A percentile compares a stretch with the other conserved stretches of the same genome.
phyloP scores from a whole-genome alignment of 768 basidiomycete species.

The Galerina sulciceps region DNA sequence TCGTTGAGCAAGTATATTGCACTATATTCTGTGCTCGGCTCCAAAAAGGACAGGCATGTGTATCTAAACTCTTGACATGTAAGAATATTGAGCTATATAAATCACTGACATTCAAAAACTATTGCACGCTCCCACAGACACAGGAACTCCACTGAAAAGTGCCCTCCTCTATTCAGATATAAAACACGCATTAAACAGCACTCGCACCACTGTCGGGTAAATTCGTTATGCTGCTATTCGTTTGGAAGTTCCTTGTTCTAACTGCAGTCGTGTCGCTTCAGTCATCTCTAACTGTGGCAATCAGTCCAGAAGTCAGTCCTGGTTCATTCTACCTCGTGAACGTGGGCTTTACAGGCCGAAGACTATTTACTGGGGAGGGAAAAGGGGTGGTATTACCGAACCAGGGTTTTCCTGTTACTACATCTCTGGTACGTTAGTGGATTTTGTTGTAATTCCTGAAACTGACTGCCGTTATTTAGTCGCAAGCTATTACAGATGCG shows the following conservation, averaged over 20 bases:
- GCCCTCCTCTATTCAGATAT: no score
- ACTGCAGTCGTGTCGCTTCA: background rate
- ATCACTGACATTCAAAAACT: no score
- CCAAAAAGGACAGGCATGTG: no score
- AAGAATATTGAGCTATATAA: no score
- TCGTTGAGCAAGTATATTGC: no score
- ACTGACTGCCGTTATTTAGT: background rate
- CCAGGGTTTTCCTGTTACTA: slow-evolving; percentile 1
- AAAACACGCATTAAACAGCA: no score
- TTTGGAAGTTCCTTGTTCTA: background rate
- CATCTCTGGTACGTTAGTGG: background rate
- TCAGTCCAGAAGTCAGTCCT: slow-evolving; percentile 3
- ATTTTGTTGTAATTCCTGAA: background rate
- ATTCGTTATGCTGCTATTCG: background rate
- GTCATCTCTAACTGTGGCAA: background rate
- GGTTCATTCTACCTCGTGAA: slow-evolving; percentile 7
- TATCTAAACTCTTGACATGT: no score
- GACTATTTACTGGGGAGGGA: background rate
- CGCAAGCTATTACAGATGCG: background rate
- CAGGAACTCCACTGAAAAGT: no score
- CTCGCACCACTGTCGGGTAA: no score
- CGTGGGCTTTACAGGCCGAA: background rate
- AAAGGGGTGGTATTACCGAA: background rate
- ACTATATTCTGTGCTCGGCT: no score
- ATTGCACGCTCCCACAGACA: no score